Conservation (phyloP, 345 rosid genomes). For the Jatropha curcas region DNA sequence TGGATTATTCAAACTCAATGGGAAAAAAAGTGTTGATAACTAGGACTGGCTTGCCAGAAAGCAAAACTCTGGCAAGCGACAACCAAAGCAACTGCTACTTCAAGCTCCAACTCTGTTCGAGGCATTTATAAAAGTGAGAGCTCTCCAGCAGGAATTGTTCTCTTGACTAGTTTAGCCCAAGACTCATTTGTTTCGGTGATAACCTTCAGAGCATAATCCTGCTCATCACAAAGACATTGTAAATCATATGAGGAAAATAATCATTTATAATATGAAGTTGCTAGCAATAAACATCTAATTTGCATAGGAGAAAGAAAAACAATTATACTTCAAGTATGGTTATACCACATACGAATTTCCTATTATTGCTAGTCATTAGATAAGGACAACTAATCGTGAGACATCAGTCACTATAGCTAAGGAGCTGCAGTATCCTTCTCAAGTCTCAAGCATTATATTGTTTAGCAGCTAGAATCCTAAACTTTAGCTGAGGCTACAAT, state of each 20-base stretch:
- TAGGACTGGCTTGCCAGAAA: conserved; percentile 9
- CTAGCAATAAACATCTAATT: neutral
- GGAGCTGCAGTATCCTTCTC: neutral
- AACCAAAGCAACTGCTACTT: conserved; percentile 9
- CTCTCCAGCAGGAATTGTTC: conserved; percentile 61
- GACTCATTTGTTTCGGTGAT: conserved; percentile 79
- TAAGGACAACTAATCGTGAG: neutral
- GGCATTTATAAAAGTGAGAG: conserved; percentile 50
- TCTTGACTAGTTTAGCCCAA: conserved; percentile 81
- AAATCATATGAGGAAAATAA: neutral
- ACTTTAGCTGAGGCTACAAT: neutral
- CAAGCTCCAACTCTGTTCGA: conserved; percentile 4
- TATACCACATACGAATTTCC: neutral
- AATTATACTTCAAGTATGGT: neutral
- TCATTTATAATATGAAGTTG: neutral
- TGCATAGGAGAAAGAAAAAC: neutral
- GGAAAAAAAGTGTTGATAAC: conserved; percentile 4
- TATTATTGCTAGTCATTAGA: neutral
- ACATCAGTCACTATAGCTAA: neutral
- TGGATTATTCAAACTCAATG: conserved; percentile 3
- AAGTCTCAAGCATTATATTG: too few relatives aligned
- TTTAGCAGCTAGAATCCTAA: neutral
- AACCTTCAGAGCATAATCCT: conserved; percentile 84
- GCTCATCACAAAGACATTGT: conserved; percentile 19
- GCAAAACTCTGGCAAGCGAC: conserved; percentile 3